Evolutionary conservation across 257 asterid genomes (phyloP).

Genomic region (Jaltomata sinuosa): DNA sequence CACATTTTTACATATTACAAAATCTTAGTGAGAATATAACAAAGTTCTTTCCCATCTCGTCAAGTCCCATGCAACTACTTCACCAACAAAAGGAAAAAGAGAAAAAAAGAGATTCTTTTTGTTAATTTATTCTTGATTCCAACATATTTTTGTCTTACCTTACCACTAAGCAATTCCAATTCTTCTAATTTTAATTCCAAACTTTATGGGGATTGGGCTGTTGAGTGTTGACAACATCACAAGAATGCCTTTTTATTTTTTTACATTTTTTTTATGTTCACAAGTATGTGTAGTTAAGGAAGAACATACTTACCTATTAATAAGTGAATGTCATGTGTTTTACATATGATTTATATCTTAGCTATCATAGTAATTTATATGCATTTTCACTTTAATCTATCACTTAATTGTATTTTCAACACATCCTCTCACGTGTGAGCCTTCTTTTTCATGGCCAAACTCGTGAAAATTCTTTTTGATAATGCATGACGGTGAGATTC

Average conservation of each 20-base stretch:
- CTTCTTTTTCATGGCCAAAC: too few relatives aligned
- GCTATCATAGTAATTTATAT: neutral
- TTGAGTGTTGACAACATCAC: neutral
- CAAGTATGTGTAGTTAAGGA: neutral
- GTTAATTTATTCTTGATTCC: neutral
- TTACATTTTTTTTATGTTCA: neutral
- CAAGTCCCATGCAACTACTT: neutral
- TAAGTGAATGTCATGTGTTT: neutral
- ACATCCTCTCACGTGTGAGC: too few relatives aligned
- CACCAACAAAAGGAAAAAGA: neutral
- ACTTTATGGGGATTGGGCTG: neutral
- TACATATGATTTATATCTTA: too few relatives aligned
- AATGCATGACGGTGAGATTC: too few relatives aligned
- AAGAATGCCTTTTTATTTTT: too few relatives aligned
- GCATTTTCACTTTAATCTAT: too few relatives aligned
- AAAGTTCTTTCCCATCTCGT: conserved; percentile 1
- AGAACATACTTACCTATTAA: neutral
- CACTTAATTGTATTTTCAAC: too few relatives aligned
- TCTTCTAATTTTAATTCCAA: neutral
- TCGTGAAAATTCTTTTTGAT: too few relatives aligned
- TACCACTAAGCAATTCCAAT: conserved; percentile 9
- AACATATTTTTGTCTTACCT: conserved; percentile 31
- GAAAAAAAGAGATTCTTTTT: neutral
- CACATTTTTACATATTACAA: neutral
- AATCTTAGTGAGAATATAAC: conserved; percentile 17